A percentile compares a stretch with the other conserved stretches of the same genome.
Evolutionary conservation across 805 yeast species (phyloP).

Genomic region (Debaryomyces castellii): DNA sequence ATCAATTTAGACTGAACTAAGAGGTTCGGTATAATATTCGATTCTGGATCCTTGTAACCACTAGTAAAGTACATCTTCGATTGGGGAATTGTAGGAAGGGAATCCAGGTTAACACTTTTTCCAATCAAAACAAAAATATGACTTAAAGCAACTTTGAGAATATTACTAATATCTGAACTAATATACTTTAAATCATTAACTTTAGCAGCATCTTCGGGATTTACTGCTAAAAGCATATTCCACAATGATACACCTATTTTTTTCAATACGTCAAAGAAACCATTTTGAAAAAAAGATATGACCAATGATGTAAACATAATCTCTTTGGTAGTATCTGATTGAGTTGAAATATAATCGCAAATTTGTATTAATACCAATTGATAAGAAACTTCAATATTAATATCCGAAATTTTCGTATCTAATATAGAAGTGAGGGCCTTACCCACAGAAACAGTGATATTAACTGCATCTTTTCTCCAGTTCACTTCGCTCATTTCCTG

Average conservation of each 20-base stretch:
- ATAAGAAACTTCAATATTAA: slow-evolving; percentile 21
- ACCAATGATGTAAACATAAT: slow-evolving; percentile 38
- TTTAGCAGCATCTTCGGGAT: slow-evolving; percentile 13
- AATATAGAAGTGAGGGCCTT: slow-evolving; percentile 25
- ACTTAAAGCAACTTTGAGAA: slow-evolving; percentile 42
- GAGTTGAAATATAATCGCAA: slow-evolving; percentile 38
- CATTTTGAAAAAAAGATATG: slow-evolving; percentile 51
- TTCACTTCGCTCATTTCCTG: slow-evolving; percentile 38
- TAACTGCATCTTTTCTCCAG: slow-evolving; percentile 42
- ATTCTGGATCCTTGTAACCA: slow-evolving; percentile 17
- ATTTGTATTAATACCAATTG: slow-evolving; percentile 33
- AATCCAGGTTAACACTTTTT: slow-evolving; percentile 41
- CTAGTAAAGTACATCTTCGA: slow-evolving; percentile 27
- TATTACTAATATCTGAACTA: slow-evolving; percentile 32
- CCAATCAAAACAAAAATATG: slow-evolving; percentile 45
- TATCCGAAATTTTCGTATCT: slow-evolving; percentile 14
- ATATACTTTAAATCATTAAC: slow-evolving; percentile 32
- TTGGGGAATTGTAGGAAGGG: slow-evolving; percentile 36
- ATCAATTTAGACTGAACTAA: slow-evolving; percentile 41
- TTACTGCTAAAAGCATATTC: slow-evolving; percentile 14
- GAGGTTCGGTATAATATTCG: slow-evolving; percentile 22
- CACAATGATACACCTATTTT: slow-evolving; percentile 21
- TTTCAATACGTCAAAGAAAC: slow-evolving; percentile 41
- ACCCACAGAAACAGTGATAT: slow-evolving; percentile 34
- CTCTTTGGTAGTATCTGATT: slow-evolving; percentile 21